Percentiles rank a stretch among this genome's conserved stretches.
Conservation (phyloP, 2,329 filamentous ascomycete genomes). For the Sporothrix phasma region DNA sequence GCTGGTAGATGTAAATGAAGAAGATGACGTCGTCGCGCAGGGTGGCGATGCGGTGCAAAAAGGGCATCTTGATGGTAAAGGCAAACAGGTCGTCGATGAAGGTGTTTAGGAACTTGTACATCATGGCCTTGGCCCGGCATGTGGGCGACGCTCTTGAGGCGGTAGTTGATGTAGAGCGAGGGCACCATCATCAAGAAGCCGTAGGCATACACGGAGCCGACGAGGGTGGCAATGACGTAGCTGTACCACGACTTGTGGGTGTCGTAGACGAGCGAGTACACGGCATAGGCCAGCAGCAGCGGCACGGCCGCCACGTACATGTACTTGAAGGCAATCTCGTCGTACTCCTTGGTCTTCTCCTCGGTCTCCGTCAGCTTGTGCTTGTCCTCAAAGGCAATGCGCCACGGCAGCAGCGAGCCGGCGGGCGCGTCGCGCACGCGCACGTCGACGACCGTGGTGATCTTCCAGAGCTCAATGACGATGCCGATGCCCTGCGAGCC, state of each 20-base stretch:
- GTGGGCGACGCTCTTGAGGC: slow-evolving; percentile 87
- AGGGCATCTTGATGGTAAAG: slow-evolving; percentile 98
- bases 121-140: slow-evolving; percentile 96
- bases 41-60: slow-evolving; percentile 83
- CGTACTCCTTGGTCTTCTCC: slow-evolving; percentile 96
- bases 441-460: slow-evolving; percentile 90
- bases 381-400: slow-evolving; percentile 86
- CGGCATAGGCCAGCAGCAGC: slow-evolving; percentile 77
- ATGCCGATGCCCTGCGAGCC: slow-evolving; percentile 81
- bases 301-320: slow-evolving; percentile 89
- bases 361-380: slow-evolving; percentile 91
- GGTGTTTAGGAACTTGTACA: slow-evolving; percentile 96
- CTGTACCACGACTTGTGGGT: slow-evolving; percentile 97
- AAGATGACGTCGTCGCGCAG: slow-evolving; percentile 95
- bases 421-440: slow-evolving; percentile 60
- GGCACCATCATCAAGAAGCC: slow-evolving; percentile 99
- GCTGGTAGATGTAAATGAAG: slow-evolving; percentile 94
- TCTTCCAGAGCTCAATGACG: slow-evolving; percentile 71
- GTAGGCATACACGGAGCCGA: slow-evolving; percentile 94
- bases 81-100: slow-evolving; percentile 98
- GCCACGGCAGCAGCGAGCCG: slow-evolving; percentile 66
- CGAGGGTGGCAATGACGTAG: slow-evolving; percentile 87
- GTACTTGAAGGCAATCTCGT: slow-evolving; percentile 95
- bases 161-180: slow-evolving; percentile 96
- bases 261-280: slow-evolving; percentile 86